A percentile compares a stretch with the other conserved stretches of the same genome.
Evolutionary conservation across 768 basidiomycete genomes (phyloP).

Genomic region (Tricholoma saponaceum): DNA sequence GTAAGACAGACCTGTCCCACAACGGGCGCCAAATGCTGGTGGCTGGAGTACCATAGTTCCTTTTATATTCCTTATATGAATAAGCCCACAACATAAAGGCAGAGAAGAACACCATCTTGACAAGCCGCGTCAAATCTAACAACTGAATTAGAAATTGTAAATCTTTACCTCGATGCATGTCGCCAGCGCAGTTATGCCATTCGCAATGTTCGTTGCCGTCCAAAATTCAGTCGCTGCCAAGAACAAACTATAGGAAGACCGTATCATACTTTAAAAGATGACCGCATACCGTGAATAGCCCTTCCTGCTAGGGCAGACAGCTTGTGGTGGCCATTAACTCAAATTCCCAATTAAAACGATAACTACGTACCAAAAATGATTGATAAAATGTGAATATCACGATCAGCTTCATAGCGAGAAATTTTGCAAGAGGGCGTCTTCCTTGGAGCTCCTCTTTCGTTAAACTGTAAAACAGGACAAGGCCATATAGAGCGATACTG

Average conservation of each 20-base stretch:
- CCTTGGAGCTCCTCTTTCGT: conserved; percentile 75
- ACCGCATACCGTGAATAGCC: conserved; percentile 57
- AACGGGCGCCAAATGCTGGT: conserved; percentile 65
- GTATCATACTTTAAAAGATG: background rate
- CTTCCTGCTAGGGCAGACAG: conserved; percentile 59
- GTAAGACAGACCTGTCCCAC: conserved; percentile 53
- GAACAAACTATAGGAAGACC: background rate
- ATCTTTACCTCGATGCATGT: conserved; percentile 70
- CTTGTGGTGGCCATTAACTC: conserved; percentile 26
- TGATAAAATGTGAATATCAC: conserved; percentile 89
- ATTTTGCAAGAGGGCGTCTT: conserved; percentile 74
- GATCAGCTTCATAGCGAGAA: conserved; percentile 78
- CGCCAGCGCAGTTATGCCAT: conserved; percentile 75
- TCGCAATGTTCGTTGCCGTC: conserved; percentile 76
- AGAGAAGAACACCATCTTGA: conserved; percentile 79
- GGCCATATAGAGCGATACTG: conserved; percentile 79
- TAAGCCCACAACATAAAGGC: conserved; percentile 81
- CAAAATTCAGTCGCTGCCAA: conserved; percentile 65
- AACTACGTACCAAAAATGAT: conserved; percentile 53
- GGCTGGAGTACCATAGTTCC: conserved; percentile 28
- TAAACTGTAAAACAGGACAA: conserved; percentile 76
- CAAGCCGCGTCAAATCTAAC: background rate
- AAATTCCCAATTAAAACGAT: background rate
- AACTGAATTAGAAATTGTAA: background rate
- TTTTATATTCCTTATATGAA: conserved; percentile 57